Base-by-base conservation (phyloP, 805 yeast species). In the Ogataea zsoltii region DNA sequence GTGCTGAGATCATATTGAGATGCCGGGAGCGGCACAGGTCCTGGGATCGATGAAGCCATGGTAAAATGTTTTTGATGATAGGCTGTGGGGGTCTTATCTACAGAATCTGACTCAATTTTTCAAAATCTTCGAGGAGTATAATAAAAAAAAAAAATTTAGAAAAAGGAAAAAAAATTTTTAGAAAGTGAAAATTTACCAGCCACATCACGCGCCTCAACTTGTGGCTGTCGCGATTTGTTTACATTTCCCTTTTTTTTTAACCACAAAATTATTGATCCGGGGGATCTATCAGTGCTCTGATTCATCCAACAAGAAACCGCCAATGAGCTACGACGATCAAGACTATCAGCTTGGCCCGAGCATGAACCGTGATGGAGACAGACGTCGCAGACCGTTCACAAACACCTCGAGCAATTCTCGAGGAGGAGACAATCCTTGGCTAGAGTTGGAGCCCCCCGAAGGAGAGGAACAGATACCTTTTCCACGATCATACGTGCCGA, bases 31-130 rank as follows among this genome's bases (percentile, higher is more conserved):
- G 85, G 74, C 36, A 86, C 77, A 7, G 86, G 83, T 13, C 97
- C 97, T 9, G 90, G 82, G 33, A 90, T 78, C 4, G 96, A 82
- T 10, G 96, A 87, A 2, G 97, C 96, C 97, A 90, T 90, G 25
- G 18, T 44, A 6, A n/a, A n/a, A n/a, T n/a, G n/a, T 7, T 18
- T 32, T 3, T 19, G 18, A 18, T 31, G 10, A 3, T 5, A 19
- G n/a, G 25, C 25, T 15, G n/a, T 23, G 31, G 6, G 5, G 17
- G 14, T 33, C 37, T 12, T 23, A 33, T 33, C 37, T 33, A 13
- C 10, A 33, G 37, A 19, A 16, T 10, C 11, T 28, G 40, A 37
- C 25, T 25, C 41, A 47, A 43, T 47, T 47, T 44, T 43, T 44
- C 43, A 12, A 21, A 14, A 28, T 15, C 25, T 6, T 9, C 25